These are phyloP conservation scores for Trichoderma polysporum DNA, from an alignment of 2,329 filamentous ascomycete species.

Conservation along the genomic window DNA sequence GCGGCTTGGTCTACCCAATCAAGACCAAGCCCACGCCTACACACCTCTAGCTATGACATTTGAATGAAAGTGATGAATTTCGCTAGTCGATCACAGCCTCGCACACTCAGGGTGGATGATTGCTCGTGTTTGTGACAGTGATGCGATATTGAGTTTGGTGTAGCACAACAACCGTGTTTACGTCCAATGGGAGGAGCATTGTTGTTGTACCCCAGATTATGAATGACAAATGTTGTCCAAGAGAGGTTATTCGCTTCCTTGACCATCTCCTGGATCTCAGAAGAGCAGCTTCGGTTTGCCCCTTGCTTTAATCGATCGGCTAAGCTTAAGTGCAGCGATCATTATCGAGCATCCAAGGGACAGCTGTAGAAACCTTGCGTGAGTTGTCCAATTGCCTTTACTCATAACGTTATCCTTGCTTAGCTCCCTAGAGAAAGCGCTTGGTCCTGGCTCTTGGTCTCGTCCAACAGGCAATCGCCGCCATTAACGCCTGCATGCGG, in stretches of 20 bases:
- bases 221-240: constrained; percentile 5
- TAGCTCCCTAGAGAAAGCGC: background rate
- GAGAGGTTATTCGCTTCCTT: background rate
- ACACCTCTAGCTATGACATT: background rate
- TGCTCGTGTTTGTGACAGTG: background rate
- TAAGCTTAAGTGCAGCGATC: background rate
- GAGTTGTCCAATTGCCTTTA: background rate
- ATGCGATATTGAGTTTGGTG: background rate
- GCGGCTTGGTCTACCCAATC: background rate
- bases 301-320: background rate
- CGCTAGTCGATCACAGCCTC: background rate
- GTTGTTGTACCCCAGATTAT: background rate
- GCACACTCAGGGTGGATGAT: background rate
- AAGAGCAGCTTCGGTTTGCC: background rate
- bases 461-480: background rate
- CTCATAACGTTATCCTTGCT: background rate
- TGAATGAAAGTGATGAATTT: background rate
- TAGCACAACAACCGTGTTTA: background rate
- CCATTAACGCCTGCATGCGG: background rate
- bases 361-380: background rate
- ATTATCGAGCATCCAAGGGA: background rate
- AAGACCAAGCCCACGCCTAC: background rate
- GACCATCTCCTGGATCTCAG: background rate
- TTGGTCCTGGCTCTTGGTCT: background rate
- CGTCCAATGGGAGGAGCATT: background rate